Evolutionary conservation across 306 rosid species (phyloP).

Genomic region (Phaseolus lunatus): DNA sequence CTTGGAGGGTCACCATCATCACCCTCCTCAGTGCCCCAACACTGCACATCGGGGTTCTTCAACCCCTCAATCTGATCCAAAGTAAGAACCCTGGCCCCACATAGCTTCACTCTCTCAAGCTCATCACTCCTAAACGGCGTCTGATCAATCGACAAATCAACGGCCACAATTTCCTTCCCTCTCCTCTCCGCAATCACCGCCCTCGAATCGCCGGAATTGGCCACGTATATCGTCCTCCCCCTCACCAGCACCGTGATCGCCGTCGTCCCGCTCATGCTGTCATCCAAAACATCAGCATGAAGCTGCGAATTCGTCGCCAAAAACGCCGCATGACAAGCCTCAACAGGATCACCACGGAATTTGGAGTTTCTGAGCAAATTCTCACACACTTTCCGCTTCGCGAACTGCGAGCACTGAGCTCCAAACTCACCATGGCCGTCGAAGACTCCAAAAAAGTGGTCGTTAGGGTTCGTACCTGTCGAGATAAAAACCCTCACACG

Average conservation of each 20-base stretch:
- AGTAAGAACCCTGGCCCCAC: slow-evolving; percentile 95
- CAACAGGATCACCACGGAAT: slow-evolving; percentile 72
- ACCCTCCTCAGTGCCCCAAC: slow-evolving; percentile 91
- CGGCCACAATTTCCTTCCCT: slow-evolving; percentile 81
- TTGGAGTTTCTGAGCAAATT: slow-evolving; percentile 73
- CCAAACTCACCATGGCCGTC: slow-evolving; percentile 98
- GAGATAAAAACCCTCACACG: not conserved
- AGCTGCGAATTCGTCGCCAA: slow-evolving; percentile 77
- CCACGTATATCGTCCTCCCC: slow-evolving; percentile 78
- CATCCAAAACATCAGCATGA: slow-evolving; percentile 78
- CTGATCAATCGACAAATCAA: slow-evolving; percentile 93
- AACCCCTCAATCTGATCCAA: slow-evolving; percentile 99
- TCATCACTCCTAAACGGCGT: slow-evolving; percentile 88
- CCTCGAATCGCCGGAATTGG: slow-evolving; percentile 96
- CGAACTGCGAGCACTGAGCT: slow-evolving; percentile 90
- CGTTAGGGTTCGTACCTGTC: slow-evolving; percentile 58
- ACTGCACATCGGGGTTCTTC: slow-evolving; percentile 89
- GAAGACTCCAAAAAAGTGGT: slow-evolving; percentile 90
- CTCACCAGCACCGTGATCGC: slow-evolving; percentile 86
- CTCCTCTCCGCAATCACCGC: slow-evolving; percentile 87
- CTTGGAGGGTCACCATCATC: slow-evolving; percentile 99
- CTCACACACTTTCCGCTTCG: slow-evolving; percentile 82
- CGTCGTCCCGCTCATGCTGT: slow-evolving; percentile 96
- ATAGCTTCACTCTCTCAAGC: slow-evolving; percentile 83
- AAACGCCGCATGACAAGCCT: slow-evolving; percentile 82